These are phyloP conservation scores for Scutellaria minor DNA, from an alignment of 257 asterid species.

Conservation along the genomic window DNA sequence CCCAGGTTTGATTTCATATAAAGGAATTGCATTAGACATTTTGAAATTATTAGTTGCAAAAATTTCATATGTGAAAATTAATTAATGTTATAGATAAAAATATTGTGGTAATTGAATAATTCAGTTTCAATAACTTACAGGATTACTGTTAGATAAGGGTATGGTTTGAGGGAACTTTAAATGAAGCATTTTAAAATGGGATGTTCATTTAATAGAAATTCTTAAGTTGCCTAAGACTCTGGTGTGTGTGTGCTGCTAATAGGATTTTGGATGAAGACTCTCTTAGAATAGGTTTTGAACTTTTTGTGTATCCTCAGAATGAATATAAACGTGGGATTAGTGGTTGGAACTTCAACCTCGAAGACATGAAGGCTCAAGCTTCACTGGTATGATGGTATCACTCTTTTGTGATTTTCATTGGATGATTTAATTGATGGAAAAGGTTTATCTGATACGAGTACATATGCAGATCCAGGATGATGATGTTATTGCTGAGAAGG, in stretches of 20 bases:
- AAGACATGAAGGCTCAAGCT: constrained; percentile 86
- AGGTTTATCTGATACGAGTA: constrained; percentile 13
- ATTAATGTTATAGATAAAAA: constrained; percentile 1
- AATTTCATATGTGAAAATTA: constrained; percentile 13
- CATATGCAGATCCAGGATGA: constrained; percentile 74
- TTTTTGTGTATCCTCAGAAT: constrained; percentile 49
- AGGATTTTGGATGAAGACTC: constrained; percentile 5
- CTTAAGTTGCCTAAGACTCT: constrained; percentile 11
- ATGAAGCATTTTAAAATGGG: not conserved
- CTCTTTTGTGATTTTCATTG: constrained; percentile 28
- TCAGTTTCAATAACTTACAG: constrained; percentile 9
- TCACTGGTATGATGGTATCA: constrained; percentile 56
- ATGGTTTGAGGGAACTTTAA: not conserved
- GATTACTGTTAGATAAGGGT: not conserved
- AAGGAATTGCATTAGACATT: constrained; percentile 16
- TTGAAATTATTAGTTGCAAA: not conserved
- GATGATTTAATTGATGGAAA: constrained; percentile 9
- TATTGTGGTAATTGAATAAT: constrained; percentile 11
- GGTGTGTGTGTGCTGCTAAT: constrained; percentile 5
- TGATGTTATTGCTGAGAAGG: constrained; percentile 66
- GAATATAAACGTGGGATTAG: constrained; percentile 88
- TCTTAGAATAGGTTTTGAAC: constrained; percentile 23
- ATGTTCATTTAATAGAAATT: constrained; percentile 10
- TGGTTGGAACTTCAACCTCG: constrained; percentile 79
- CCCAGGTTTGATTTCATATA: constrained; percentile 68